phyloP scores from a whole-genome alignment of 129 eudicot species.

The Flaveria trinervia region DNA sequence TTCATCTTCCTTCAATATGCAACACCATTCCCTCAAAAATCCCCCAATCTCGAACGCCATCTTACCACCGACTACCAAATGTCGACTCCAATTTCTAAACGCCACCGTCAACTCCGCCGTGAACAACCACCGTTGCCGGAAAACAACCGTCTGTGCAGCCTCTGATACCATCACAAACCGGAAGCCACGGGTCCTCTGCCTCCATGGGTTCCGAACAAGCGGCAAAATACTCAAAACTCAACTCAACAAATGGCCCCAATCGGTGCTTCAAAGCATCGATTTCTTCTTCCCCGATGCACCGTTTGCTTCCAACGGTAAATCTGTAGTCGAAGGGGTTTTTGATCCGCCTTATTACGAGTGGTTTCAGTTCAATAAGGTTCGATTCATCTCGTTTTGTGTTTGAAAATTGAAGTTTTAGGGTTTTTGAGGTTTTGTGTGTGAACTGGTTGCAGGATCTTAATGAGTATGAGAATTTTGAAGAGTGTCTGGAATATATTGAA shows the following conservation, averaged over 20 bases:
- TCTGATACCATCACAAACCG: constrained; percentile 12
- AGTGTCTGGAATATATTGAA: constrained; percentile 73
- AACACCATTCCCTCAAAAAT: constrained; percentile 1
- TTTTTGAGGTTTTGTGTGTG: not conserved
- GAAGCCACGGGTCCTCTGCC: constrained; percentile 78
- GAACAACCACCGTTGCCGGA: not conserved
- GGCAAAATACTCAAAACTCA: constrained; percentile 76
- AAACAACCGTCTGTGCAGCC: not conserved
- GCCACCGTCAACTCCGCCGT: not conserved
- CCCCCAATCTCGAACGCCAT: not conserved
- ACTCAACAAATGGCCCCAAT: constrained; percentile 71
- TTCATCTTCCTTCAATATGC: not conserved
- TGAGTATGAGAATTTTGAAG: constrained; percentile 71
- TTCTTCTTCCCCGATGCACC: constrained; percentile 76
- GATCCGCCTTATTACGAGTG: constrained; percentile 98
- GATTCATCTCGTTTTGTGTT: not conserved
- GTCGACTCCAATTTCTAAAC: constrained; percentile 25
- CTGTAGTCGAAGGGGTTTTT: constrained; percentile 86
- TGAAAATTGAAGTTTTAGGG: not conserved
- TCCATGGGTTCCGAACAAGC: constrained; percentile 97
- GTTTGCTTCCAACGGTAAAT: constrained; percentile 67
- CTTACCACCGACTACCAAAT: not conserved
- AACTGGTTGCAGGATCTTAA: constrained; percentile 58
- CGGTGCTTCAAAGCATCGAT: constrained; percentile 57
- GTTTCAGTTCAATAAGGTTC: constrained; percentile 80